These are phyloP conservation scores for Murraya koenigii DNA, from an alignment of 345 rosid genomes.

Conservation along the genomic window DNA sequence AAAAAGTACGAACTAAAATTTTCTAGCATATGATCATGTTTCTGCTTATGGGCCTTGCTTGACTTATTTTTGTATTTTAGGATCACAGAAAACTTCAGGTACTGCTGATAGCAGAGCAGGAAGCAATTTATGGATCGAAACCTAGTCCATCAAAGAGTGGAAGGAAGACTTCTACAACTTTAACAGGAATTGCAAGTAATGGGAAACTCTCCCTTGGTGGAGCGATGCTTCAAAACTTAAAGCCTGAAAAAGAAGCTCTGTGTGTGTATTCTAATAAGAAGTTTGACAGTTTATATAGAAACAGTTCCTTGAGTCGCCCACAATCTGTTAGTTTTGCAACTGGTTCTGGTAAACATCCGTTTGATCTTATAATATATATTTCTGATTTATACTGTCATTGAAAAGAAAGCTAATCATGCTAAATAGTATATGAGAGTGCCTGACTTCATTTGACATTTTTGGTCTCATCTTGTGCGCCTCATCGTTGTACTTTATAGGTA, in stretches of 20 bases:
- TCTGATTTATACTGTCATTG: no score
- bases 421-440: no score
- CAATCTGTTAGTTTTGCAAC: conserved; percentile 23
- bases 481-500: conserved; percentile 25
- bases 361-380: not conserved
- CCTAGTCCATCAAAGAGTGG: conserved; percentile 59
- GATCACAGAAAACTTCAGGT: conserved; percentile 65
- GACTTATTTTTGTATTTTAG: conserved; percentile 30
- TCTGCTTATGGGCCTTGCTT: not conserved
- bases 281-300: conserved; percentile 26
- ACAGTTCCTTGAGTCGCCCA: conserved; percentile 19
- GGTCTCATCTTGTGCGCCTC: not conserved
- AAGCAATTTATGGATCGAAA: conserved; percentile 59
- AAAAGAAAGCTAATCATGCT: no score
- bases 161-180: conserved; percentile 44
- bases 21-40: not conserved
- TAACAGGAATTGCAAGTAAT: conserved; percentile 32
- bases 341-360: conserved; percentile 25
- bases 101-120: conserved; percentile 59
- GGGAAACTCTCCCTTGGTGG: conserved; percentile 67
- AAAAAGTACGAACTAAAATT: conserved; percentile 40
- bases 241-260: conserved; percentile 36
- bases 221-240: conserved; percentile 49
- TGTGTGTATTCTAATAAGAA: conserved; percentile 25
- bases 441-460: not conserved